phyloP scores from a whole-genome alignment of 1,284 basidiomycete genomes.

The Apiotrichum sp. region DNA sequence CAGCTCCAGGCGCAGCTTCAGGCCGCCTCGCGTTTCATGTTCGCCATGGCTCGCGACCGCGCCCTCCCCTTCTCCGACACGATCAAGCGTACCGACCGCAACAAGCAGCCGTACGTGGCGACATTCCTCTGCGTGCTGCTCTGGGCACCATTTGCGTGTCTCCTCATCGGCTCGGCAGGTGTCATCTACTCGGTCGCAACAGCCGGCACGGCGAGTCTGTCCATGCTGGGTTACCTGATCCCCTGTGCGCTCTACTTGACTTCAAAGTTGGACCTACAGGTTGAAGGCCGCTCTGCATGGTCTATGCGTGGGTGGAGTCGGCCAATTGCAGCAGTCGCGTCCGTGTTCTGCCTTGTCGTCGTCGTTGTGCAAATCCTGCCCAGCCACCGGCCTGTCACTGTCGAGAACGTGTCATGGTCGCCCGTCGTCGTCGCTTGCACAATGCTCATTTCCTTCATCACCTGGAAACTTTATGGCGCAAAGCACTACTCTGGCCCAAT shows the following conservation, averaged over 20 bases:
- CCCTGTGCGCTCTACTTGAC: constrained; percentile 40
- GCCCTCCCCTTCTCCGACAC: constrained; percentile 41
- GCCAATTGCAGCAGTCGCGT: constrained; percentile 32
- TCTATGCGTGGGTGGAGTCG: constrained; percentile 35
- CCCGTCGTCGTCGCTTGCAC: constrained; percentile 37
- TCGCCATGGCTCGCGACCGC: constrained; percentile 44
- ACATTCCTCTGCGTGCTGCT: constrained; percentile 33
- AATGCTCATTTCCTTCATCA: constrained; percentile 30
- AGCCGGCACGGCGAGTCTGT: constrained; percentile 32
- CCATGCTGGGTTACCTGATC: constrained; percentile 39
- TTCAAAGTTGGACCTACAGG: constrained; percentile 35
- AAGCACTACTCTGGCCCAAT: constrained; percentile 45
- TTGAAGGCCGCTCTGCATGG: constrained; percentile 43
- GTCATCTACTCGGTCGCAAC: constrained; percentile 37
- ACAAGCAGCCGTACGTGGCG: constrained; percentile 38
- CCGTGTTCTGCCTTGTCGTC: constrained; percentile 27
- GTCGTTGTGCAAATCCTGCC: constrained; percentile 38
- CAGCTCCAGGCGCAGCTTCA: constrained; percentile 45
- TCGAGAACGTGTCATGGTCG: constrained; percentile 37
- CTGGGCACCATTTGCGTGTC: constrained; percentile 31
- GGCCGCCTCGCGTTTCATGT: constrained; percentile 44
- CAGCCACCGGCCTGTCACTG: constrained; percentile 28
- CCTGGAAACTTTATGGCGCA: constrained; percentile 20
- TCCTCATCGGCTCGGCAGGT: constrained; percentile 21
- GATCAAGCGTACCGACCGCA: constrained; percentile 34